phyloP scores from a whole-genome alignment of 2,329 filamentous ascomycete genomes.

The Neopestalotiopsis clavispora region DNA sequence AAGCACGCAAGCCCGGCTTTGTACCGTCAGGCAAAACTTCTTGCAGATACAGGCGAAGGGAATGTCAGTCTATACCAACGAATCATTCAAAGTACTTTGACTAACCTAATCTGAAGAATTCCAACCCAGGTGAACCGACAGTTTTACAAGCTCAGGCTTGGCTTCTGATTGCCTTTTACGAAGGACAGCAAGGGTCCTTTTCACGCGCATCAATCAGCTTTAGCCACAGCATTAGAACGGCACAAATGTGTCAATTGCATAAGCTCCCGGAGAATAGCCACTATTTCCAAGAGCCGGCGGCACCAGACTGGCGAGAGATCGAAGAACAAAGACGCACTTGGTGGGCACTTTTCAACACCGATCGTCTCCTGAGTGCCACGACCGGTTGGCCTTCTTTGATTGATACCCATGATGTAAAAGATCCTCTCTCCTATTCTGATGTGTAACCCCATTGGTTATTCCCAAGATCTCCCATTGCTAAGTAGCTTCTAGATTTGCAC shows the following conservation, averaged over 20 bases:
- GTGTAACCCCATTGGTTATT: background rate
- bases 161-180: background rate
- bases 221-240: background rate
- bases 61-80: background rate
- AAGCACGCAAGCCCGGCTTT: background rate
- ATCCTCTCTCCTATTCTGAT: background rate
- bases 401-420: background rate
- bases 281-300: background rate
- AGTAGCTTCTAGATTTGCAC: background rate
- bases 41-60: background rate
- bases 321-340: background rate
- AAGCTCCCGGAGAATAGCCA: background rate
- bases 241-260: background rate
- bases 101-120: background rate
- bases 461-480: background rate
- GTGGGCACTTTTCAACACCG: constrained; percentile 3
- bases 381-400: constrained; percentile 2
- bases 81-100: background rate
- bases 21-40: background rate
- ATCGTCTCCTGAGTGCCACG: background rate
- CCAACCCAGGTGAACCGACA: background rate
- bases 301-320: background rate
- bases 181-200: background rate
- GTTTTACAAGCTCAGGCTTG: background rate
- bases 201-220: constrained; percentile 3